Evolutionary conservation across 768 basidiomycete species (phyloP).

Genomic region (Russula earlei): DNA sequence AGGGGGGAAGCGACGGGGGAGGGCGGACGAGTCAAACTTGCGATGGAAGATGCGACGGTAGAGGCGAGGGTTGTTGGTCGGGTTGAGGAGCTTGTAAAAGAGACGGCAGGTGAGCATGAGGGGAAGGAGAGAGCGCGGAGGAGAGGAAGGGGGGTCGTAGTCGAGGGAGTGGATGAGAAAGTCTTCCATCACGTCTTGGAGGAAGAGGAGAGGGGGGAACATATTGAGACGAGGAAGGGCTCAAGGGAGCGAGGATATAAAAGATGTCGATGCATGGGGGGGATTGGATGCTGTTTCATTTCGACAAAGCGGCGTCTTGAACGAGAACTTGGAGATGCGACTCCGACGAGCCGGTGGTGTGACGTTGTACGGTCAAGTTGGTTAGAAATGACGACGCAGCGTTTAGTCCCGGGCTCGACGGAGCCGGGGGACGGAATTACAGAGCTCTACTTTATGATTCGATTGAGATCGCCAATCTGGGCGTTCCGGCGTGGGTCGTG

Average conservation of each 20-base stretch:
- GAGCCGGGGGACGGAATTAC: conserved; percentile 10
- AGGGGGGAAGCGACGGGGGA: conserved; percentile 39
- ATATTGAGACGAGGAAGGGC: not conserved
- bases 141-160: conserved; percentile 39
- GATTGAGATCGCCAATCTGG: conserved; percentile 9
- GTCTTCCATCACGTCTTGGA: conserved; percentile 63
- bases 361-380: conserved; percentile 9
- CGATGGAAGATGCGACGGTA: conserved; percentile 58
- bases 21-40: conserved; percentile 56
- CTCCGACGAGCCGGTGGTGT: conserved; percentile 18
- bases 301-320: conserved; percentile 18
- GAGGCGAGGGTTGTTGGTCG: conserved; percentile 47
- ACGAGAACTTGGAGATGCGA: conserved; percentile 14
- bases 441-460: no score
- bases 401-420: conserved; percentile 12
- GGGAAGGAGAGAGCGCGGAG: conserved; percentile 43
- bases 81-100: conserved; percentile 41
- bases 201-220: conserved; percentile 14
- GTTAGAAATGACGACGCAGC: conserved; percentile 17
- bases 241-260: conserved; percentile 11
- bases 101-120: conserved; percentile 44
- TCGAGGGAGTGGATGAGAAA: conserved; percentile 56
- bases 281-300: conserved; percentile 9
- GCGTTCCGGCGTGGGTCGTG: no score
- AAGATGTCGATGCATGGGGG: conserved; percentile 4